A percentile compares a stretch with the other conserved stretches of the same genome.
Conservation (phyloP, 306 rosid species). For the Astragalus membranaceus region DNA sequence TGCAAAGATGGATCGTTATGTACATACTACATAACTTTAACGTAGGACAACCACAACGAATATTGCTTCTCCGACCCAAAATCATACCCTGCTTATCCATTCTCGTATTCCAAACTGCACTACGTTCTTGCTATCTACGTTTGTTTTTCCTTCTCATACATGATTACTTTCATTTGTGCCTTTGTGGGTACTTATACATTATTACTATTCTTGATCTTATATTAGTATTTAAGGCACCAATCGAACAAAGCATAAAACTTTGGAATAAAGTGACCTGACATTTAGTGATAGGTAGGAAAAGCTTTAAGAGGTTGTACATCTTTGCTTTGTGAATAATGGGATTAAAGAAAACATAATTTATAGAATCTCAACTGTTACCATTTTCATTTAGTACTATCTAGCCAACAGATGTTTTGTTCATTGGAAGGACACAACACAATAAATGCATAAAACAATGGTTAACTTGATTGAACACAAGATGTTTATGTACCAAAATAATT, state of each 20-base stretch:
- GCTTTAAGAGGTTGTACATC: not conserved
- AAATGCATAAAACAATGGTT: not conserved
- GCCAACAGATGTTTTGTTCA: not conserved
- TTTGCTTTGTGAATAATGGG: not conserved
- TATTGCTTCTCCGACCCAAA: not conserved
- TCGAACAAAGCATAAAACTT: not conserved
- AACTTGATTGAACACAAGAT: not conserved
- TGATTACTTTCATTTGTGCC: not conserved
- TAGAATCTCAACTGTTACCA: not conserved
- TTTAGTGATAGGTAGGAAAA: not conserved
- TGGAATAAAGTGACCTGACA: not conserved
- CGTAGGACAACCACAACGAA: constrained; percentile 15
- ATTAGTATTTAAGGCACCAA: not conserved
- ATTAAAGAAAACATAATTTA: too few relatives aligned
- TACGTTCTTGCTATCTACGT: not conserved
- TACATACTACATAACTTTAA: constrained; percentile 1
- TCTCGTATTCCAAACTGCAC: not conserved
- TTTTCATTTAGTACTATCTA: not conserved
- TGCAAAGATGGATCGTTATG: not conserved
- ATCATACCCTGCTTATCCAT: not conserved
- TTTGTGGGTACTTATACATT: not conserved
- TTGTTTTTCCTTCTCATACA: constrained; percentile 15
- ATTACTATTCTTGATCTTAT: not conserved
- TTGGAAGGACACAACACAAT: not conserved
- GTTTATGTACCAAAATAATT: not conserved